These are phyloP conservation scores for Myxozyma neglecta DNA, from an alignment of 805 yeast species.

Conservation along the genomic window DNA sequence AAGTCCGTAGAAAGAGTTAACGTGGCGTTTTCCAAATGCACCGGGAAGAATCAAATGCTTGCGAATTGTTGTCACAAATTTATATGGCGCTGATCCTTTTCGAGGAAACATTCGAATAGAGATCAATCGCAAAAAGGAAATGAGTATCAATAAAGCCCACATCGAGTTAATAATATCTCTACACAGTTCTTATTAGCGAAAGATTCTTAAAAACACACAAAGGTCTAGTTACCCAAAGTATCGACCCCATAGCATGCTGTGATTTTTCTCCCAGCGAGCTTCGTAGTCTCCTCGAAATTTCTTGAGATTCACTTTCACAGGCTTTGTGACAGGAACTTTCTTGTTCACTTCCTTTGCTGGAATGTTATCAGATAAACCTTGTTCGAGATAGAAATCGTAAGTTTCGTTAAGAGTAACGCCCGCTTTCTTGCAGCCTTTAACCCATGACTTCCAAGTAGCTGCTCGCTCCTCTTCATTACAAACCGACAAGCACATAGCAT, in stretches of 20 bases:
- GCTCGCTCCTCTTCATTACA: constrained; percentile 5
- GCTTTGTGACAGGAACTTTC: constrained; percentile 1
- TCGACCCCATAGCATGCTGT: constrained; percentile 11
- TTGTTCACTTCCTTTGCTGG: background rate
- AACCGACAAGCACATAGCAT: constrained; percentile 13
- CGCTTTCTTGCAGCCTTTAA: constrained; percentile 7
- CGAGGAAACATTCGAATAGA: constrained; percentile 5
- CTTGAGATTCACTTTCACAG: constrained; percentile 9
- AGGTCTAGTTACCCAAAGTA: constrained; percentile 14
- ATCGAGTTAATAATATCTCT: constrained; percentile 18
- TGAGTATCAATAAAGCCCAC: constrained; percentile 21
- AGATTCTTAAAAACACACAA: too few relatives aligned
- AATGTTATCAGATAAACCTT: constrained; percentile 10
- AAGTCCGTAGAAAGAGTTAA: constrained; percentile 19
- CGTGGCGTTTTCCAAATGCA: constrained; percentile 35
- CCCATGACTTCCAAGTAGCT: constrained; percentile 8
- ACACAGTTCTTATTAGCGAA: background rate
- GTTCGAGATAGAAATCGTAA: constrained; percentile 4
- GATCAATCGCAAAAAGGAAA: constrained; percentile 7
- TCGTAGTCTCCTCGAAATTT: background rate
- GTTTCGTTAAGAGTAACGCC: constrained; percentile 3
- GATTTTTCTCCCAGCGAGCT: constrained; percentile 13
- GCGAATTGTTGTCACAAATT: constrained; percentile 13
- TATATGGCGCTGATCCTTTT: constrained; percentile 10
- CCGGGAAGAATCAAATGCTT: constrained; percentile 36